Conservation (phyloP, 805 yeast species). For the Metschnikowia colocasiae region DNA sequence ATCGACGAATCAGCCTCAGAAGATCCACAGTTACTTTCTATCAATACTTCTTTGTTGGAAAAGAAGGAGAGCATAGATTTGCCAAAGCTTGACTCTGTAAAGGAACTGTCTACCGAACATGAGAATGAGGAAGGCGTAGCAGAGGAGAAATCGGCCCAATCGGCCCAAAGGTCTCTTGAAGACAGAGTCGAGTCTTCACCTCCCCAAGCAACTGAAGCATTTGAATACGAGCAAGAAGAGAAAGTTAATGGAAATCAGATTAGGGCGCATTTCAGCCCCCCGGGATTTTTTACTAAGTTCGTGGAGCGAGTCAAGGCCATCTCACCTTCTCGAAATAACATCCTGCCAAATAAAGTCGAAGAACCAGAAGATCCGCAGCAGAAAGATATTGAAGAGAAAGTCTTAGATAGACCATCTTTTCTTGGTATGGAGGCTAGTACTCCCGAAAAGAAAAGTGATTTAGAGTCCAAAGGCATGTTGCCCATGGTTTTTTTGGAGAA, state of each 20-base stretch:
- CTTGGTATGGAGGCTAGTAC: slow-evolving; percentile 14
- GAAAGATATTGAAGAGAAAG: not conserved
- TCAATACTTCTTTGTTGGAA: not conserved
- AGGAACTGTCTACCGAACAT: not conserved
- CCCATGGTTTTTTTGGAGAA: slow-evolving; percentile 3
- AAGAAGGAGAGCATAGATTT: not conserved
- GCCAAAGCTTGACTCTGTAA: not conserved
- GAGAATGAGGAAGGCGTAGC: not conserved
- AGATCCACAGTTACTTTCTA: not conserved
- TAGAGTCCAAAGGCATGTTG: not conserved
- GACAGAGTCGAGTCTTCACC: not conserved
- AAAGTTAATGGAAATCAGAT: not conserved
- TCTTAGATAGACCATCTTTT: slow-evolving; percentile 7
- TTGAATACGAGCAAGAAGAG: not conserved
- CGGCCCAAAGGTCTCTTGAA: not conserved
- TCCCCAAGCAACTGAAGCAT: not conserved
- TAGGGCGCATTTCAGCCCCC: not conserved
- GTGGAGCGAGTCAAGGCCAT: slow-evolving; percentile 1
- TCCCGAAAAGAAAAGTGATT: slow-evolving; percentile 6
- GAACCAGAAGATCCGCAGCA: not conserved
- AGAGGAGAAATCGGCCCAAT: not conserved
- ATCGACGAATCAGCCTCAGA: slow-evolving; percentile 2
- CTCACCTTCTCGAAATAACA: not conserved
- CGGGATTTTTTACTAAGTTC: not conserved
- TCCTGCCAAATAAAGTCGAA: not conserved